These are phyloP conservation scores for Micractinium conductrix DNA, from an alignment of 139 green algal genomes.

Conservation along the genomic window DNA sequence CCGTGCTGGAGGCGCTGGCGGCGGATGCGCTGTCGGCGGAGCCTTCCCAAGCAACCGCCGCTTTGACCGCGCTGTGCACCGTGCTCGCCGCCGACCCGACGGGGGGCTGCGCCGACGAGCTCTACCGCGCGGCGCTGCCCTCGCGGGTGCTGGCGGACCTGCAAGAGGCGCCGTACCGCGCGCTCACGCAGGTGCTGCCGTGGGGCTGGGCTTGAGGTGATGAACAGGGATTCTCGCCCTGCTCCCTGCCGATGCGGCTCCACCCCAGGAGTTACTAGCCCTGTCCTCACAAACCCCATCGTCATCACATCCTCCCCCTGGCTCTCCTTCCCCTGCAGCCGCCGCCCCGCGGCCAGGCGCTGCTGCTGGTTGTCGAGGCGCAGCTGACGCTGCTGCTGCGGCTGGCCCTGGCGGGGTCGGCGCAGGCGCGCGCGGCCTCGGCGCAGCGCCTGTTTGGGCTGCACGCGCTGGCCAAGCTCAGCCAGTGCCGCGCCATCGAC, in stretches of 20 bases:
- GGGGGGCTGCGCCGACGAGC: constrained; percentile 38
- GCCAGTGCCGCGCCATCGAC: constrained; percentile 53
- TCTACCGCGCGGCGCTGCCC: constrained; percentile 57
- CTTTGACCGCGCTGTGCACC: constrained; percentile 68
- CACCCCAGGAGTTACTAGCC: background rate
- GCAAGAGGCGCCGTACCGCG: constrained; percentile 11
- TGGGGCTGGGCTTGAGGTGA: no score
- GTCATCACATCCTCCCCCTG: background rate
- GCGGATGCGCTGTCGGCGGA: constrained; percentile 52
- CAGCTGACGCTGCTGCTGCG: constrained; percentile 72
- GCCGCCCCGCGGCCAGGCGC: constrained; percentile 2
- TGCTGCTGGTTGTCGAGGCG: constrained; percentile 62
- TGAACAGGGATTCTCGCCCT: background rate
- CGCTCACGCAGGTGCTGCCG: constrained; percentile 40
- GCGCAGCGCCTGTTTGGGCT: constrained; percentile 65
- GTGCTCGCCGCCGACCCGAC: constrained; percentile 56
- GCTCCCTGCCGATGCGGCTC: background rate
- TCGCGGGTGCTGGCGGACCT: constrained; percentile 61
- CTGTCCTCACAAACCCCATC: background rate
- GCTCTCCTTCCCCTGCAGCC: constrained; percentile 9
- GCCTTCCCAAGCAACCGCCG: constrained; percentile 41
- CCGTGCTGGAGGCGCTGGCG: constrained; percentile 52
- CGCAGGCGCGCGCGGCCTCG: constrained; percentile 26
- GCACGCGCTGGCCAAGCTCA: constrained; percentile 56
- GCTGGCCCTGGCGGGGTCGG: constrained; percentile 51